Conservation (phyloP, 164 flowering plant genomes). For the Malania oleifera region DNA sequence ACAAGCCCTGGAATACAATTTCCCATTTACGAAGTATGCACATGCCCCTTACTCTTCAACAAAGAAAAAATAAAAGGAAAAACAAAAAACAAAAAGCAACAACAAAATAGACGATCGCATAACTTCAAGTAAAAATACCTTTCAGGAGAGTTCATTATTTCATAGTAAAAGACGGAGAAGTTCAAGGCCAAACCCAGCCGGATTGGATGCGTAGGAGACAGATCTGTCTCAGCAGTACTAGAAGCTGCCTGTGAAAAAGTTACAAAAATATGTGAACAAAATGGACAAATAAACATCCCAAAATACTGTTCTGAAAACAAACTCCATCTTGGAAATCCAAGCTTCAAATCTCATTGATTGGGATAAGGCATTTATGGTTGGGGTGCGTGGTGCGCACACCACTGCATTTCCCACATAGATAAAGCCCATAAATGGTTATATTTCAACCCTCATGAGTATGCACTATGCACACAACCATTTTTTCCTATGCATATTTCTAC, state of each 20-base stretch:
- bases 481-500: too few relatives aligned
- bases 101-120: not conserved
- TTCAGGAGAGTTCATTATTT: constrained; percentile 38
- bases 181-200: constrained; percentile 40
- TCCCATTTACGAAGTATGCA: not conserved
- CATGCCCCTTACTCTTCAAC: not conserved
- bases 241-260: constrained; percentile 26
- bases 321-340: too few relatives aligned
- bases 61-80: not conserved
- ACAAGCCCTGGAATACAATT: constrained; percentile 24
- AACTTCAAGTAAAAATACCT: constrained; percentile 16
- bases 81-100: not conserved
- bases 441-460: too few relatives aligned
- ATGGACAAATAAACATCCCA: too few relatives aligned
- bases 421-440: too few relatives aligned
- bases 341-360: too few relatives aligned
- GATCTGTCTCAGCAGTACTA: constrained; percentile 24
- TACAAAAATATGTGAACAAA: not conserved
- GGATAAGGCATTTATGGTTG: too few relatives aligned
- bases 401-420: too few relatives aligned
- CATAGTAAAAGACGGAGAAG: constrained; percentile 40
- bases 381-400: too few relatives aligned
- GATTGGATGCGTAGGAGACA: constrained; percentile 37
- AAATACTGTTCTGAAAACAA: too few relatives aligned
- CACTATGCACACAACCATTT: too few relatives aligned